Evolutionary conservation across 106 monocot species (phyloP), one percentile per base, ranked within the genome.

Genomic region (Dendrobium chrysotoxum): DNA sequence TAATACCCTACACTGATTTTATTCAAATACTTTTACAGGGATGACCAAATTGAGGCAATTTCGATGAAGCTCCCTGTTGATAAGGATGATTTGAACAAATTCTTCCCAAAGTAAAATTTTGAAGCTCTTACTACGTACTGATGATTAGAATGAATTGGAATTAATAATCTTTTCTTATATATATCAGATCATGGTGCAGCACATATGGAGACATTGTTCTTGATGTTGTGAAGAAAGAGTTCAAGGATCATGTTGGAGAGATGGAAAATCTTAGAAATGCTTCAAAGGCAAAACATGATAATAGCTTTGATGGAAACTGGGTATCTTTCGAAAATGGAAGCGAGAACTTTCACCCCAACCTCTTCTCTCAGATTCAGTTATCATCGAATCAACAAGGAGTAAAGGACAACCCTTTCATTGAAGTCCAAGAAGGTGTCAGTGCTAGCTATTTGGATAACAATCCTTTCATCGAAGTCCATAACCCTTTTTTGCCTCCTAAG

Each of bases 181-280:
- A 50, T 50, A 50, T 50, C 50, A 96, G 93, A 80, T 67, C 86
- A 66, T 96, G 96, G 93, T 91, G 96, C 42, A 90, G 86, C 16
- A 50, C 79, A 77, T 82, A 92, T 72, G 95, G 90, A 31, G 90
- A 89, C 40, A 53, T 84, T 8, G 92, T 95, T 82, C 83, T 95
- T 30, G 84, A 88, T 54, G 94, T 86, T 7, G 94, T 90, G 26
- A 84, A 79, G 84, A 92, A 92, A 77, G 95, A 92, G 83, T 89
- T 92, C 88, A 92, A 91, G 41, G 95, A 86, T 26, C 95, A 92
- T 79, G 87, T 92, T 18, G 85, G 81, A 2, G 87, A 87, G 83
- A 89, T 92, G 86, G 90, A 91, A 77, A 76, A 28, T 53, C 50
- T 76, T 50, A 75, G 83, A 0, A 72, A 50, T 55, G 75, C 75